Base-by-base conservation (phyloP, 345 rosid species). In the Dovyalis caffra region DNA sequence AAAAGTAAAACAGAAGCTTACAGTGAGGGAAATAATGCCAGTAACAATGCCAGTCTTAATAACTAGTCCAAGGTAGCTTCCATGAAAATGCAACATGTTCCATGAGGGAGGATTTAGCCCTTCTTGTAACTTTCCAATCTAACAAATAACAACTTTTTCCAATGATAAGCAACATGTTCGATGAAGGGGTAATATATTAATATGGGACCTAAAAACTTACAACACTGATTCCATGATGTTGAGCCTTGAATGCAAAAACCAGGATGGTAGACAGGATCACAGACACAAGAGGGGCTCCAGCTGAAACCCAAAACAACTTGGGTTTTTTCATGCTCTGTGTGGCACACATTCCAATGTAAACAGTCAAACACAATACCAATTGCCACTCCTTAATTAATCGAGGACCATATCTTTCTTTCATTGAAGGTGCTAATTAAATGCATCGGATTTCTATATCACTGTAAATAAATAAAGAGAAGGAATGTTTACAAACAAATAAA, bases 101-200 rank as follows among this genome's bases (percentile, higher is more conserved):
- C 91, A 89, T 61, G 99, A 93, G 35, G 97, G 94, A 58, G 99
- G 99, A 80, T 95, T 95, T 45, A 95, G 78, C 43, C 99, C 99
- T 85, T 88, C 85, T 85, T 86, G 90, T 43, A 95, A 71, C 76
- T 91, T 87, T 25, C 99, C 99, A 68, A 95, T 95, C 99, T 94
- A 10, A 37, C 8, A 56, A 51, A 53, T 8, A n/a, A 8, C 12
- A 9, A n/a, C 8, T 2, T 10, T 5, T 12, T 3, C 61, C 25
- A 0, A 10, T 23, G 28, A 56, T 56, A 56, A 56, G 61, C 28
- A 56, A 3, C 61, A 56, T 56, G 12, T 8, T 56, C 28, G 28
- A 56, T 56, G 61, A 56, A 56, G 28, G 61, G 28, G 61, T 56
- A 23, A n/a, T 56, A 3, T 8, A 23, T 9, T n/a, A 10, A 8